Evolutionary conservation across 2,329 filamentous ascomycete species (phyloP), one percentile per base, ranked within the genome.

Genomic region (Cordyceps cateniannulata): DNA sequence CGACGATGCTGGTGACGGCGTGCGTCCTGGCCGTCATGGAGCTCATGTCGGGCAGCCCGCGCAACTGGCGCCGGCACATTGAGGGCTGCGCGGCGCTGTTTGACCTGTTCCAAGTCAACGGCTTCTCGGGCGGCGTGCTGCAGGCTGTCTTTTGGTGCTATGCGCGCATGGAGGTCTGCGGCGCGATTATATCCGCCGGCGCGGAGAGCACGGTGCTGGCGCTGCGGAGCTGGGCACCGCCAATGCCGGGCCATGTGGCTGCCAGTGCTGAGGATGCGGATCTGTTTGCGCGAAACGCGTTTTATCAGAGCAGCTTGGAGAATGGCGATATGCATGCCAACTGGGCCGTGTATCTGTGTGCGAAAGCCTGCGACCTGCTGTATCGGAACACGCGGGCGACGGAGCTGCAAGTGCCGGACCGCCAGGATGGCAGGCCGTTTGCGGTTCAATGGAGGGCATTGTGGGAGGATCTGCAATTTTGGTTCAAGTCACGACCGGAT

Each of bases 131-230:
- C 12, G 70, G 70, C n/a, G 75, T 81, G 3, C 73, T 75, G 6
- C 79, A 82, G 64, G 81, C 81, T 0, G 72, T 84, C 0, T 85
- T 84, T 63, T 85, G 81, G 81, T 83, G 80, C 64, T 84, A 82
- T 65, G 81, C 79, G 0, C 74, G 82, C 48, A 84, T 84, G 80
- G 81, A 84, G 65, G 66, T 83, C 3, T 84, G 81, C 62, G 80
- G 79, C 40, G 79, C 77, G 0, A 75, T 84, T 3, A 82, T 84
- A 29, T 81, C 80, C 0, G 74, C 75, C 42, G 77, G 77, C 0
- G 77, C 77, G 0, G 75, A 80, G 48, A 77, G 73, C 20, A 78
- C 79, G 0, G 75, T 83, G 3, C 74, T 83, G 2, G 76, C 76
- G 2, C 73, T 82, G 3, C 71, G 75, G 27, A 77, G 76, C 62